Base-by-base conservation (phyloP, 1,139 yeast species). In the Candida neerlandica region DNA sequence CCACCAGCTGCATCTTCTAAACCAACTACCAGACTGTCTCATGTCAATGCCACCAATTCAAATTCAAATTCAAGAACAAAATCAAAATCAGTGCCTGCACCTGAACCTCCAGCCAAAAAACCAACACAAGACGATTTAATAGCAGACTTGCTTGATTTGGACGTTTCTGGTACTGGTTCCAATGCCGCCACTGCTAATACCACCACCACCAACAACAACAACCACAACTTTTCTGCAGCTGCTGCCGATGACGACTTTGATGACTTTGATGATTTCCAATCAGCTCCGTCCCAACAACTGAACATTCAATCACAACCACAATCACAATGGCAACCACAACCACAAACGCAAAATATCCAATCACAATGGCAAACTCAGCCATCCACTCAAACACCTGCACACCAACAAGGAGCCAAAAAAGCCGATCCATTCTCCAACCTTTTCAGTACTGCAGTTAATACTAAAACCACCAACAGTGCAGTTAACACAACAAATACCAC, bases 261-360 rank as follows among this genome's bases (percentile, higher is more conserved):
- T 59, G 98, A 92, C 40, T 92, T 92, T 68, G 96, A 89, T 57
- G 98, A 94, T 58, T 92, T 92, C 78, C 97, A 92, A 68, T 84
- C 89, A 48, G 96, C 97, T 4, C 80, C 80, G 19, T 57, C 82
- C 65, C 75, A 57, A 55, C 67, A 63, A 42, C 66, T 56, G 55
- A 50, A 23, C 10, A 23, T 23, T 23, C 58, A 53, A 53, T 50
- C 52, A 43, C 56, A 55, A 40, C 45, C 35, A 43, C 55, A 50
- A 42, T 57, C 45, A 37, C 57, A 47, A 38, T 50, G 49, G 43
- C 60, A 48, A 43, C 48, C 44, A 32, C 56, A 55, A 45, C 59
- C 59, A 32, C 60, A 61, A 45, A 56, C 52, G 37, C 55, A 46
- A 16, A 57, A 44, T 48, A 50, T 12, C 51, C 45, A 56, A 55